Base-by-base conservation (phyloP, 805 yeast species). In the Kuraishia molischiana region DNA sequence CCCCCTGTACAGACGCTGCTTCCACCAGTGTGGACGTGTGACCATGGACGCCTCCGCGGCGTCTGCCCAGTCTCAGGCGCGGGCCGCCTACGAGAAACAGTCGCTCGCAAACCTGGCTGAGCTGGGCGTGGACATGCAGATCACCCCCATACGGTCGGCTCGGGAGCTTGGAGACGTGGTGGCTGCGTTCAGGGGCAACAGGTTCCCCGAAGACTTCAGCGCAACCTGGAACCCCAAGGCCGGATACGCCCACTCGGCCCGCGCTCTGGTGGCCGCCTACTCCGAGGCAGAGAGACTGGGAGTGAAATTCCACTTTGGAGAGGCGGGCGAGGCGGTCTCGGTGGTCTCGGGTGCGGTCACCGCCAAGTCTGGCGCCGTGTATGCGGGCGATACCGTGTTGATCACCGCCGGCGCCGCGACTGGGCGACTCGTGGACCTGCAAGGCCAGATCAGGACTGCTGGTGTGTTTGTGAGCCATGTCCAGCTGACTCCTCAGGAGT, bases 361-460 rank as follows among this genome's bases (percentile, higher is more conserved):
- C 4, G 42, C 53, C 3, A 42, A 47, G 19, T 50, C 46, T 34
- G 64, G 65, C 2, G 35, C 44, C 2, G 21, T 37, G 1, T 53
- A 51, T 36, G 38, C 36, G 3, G 62, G 57, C 2, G 54, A 58
- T 34, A 51, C 54, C 34, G 51, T 62, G 2, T 28, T 67, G 2
- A 45, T 67, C 2, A 43, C 59, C 1, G 34, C 53, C 22, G 73
- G 72, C 18, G 69, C 72, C 0, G 42, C 58, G 8, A 55, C 69
- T 1, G 62, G 62, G 1, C 38, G 31, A 11, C 33, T 67, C 3
- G 40, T 66, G 9, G 52, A 62, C 38, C 44, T 55, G 36, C 40
- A 49, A 4, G 37, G 41, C 10, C 44, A 62, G 38, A 56, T 62
- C 19, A 50, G 58, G 2, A 61, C 71, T 1, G 49, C 61, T 2